Percentiles rank a stretch among this genome's conserved stretches.
phyloP scores from a whole-genome alignment of 2,329 filamentous ascomycete genomes.

The Exophiala alcalophila region DNA sequence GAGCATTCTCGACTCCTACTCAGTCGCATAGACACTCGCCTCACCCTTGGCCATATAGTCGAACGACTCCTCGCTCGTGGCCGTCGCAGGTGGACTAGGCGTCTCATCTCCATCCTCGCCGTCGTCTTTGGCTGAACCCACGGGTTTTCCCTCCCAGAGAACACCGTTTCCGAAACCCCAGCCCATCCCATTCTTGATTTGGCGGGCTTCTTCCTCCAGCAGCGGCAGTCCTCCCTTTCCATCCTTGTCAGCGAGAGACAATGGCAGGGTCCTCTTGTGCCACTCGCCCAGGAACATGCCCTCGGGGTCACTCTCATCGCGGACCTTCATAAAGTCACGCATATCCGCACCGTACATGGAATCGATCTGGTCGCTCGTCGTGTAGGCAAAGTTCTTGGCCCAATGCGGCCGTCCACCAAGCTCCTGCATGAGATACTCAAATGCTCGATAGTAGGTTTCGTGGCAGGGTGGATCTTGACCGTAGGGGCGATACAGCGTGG shows the following conservation, averaged over 20 bases:
- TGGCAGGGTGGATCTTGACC: slow-evolving; percentile 71
- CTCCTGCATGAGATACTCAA: slow-evolving; percentile 87
- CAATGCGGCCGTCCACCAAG: slow-evolving; percentile 80
- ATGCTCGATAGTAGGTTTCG: slow-evolving; percentile 78
- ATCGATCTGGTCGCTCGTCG: slow-evolving; percentile 59
- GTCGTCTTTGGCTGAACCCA: not conserved
- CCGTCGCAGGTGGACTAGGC: slow-evolving; percentile 39
- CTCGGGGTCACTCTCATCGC: slow-evolving; percentile 70
- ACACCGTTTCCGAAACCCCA: slow-evolving; percentile 29
- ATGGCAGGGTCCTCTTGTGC: slow-evolving; percentile 69
- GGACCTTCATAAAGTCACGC: slow-evolving; percentile 63
- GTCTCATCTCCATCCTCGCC: slow-evolving; percentile 14
- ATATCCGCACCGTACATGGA: slow-evolving; percentile 68
- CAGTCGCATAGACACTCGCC: slow-evolving; percentile 38
- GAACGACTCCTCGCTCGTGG: slow-evolving; percentile 48
- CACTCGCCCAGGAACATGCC: slow-evolving; percentile 89
- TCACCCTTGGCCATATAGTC: slow-evolving; percentile 45
- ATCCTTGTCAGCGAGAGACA: slow-evolving; percentile 28
- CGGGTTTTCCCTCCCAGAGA: slow-evolving; percentile 25
- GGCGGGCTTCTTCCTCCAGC: slow-evolving; percentile 23
- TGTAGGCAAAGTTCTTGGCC: slow-evolving; percentile 81
- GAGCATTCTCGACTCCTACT: slow-evolving; percentile 6
- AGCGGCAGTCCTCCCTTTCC: slow-evolving; percentile 21
- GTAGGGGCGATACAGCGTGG: slow-evolving; percentile 83
- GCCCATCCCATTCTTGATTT: slow-evolving; percentile 25